Percentiles rank a stretch among this genome's conserved stretches.
Conservation (phyloP, 306 rosid species). For the Quercus wislizeni region DNA sequence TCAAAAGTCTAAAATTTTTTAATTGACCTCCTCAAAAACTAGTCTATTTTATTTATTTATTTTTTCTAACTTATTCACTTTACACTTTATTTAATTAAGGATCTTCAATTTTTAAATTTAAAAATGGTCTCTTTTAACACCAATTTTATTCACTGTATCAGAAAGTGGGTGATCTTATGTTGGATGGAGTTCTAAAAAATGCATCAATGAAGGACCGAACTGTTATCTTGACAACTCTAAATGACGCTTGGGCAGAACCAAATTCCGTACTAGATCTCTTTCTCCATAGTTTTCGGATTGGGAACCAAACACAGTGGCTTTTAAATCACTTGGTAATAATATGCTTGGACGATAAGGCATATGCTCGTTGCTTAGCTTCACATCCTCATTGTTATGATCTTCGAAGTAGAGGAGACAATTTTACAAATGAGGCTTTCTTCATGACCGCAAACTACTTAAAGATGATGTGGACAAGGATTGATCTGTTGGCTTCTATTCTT, state of each 20-base stretch:
- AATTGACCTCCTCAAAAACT: too few relatives aligned
- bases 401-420: slow-evolving; percentile 48
- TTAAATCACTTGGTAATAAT: slow-evolving; percentile 64
- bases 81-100: too few relatives aligned
- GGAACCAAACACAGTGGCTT: slow-evolving; percentile 53
- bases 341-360: slow-evolving; percentile 68
- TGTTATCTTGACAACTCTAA: slow-evolving; percentile 67
- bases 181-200: slow-evolving; percentile 35
- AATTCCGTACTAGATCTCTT: slow-evolving; percentile 73
- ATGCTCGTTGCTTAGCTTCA: slow-evolving; percentile 50
- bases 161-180: slow-evolving; percentile 20
- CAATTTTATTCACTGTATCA: background rate
- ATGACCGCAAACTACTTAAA: slow-evolving; percentile 58
- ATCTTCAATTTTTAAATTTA: too few relatives aligned
- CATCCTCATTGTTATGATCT: slow-evolving; percentile 68
- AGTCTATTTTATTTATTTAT: too few relatives aligned
- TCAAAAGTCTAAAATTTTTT: too few relatives aligned
- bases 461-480: slow-evolving; percentile 90
- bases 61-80: too few relatives aligned
- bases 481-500: slow-evolving; percentile 60
- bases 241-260: slow-evolving; percentile 89
- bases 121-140: too few relatives aligned
- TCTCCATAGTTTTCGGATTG: slow-evolving; percentile 61
- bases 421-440: slow-evolving; percentile 58
- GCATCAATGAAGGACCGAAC: slow-evolving; percentile 67